A percentile compares a stretch with the other conserved stretches of the same genome.
Evolutionary conservation across 1,284 basidiomycete genomes (phyloP).

Genomic region (Chondrostereum purpureum): DNA sequence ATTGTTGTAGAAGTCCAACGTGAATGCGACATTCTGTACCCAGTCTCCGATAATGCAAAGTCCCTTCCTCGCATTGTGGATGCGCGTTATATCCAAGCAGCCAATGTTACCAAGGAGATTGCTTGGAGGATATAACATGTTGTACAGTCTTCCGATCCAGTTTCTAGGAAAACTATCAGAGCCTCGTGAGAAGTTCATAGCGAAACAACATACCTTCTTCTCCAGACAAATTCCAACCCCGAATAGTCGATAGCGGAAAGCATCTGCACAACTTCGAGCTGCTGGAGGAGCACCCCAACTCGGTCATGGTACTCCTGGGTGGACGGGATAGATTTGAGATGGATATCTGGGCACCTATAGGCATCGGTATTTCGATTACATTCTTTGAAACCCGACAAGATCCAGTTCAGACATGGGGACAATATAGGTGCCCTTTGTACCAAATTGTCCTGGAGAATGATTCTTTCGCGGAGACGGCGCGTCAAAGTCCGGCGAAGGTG

Average conservation of each 20-base stretch:
- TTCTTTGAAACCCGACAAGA: slow-evolving; percentile 19
- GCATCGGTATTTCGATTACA: slow-evolving; percentile 28
- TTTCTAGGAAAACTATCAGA: slow-evolving; percentile 17
- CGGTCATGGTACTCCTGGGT: slow-evolving; percentile 30
- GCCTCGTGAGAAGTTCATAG: neutral
- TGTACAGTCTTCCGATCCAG: slow-evolving; percentile 34
- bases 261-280: slow-evolving; percentile 38
- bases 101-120: slow-evolving; percentile 30
- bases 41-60: slow-evolving; percentile 33
- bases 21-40: slow-evolving; percentile 30
- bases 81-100: slow-evolving; percentile 23
- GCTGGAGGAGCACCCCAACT: slow-evolving; percentile 38
- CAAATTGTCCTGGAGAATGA: slow-evolving; percentile 24
- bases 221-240: slow-evolving; percentile 3
- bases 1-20: slow-evolving; percentile 11
- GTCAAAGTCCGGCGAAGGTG: slow-evolving; percentile 12
- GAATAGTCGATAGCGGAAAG: slow-evolving; percentile 18
- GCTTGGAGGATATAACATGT: slow-evolving; percentile 32
- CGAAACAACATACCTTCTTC: slow-evolving; percentile 5
- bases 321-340: slow-evolving; percentile 21
- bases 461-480: slow-evolving; percentile 20
- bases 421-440: slow-evolving; percentile 27
- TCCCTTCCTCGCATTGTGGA: slow-evolving; percentile 30
- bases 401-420: slow-evolving; percentile 33
- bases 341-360: slow-evolving; percentile 38